phyloP scores from a whole-genome alignment of 441 rosid species.

The Biscutella laevigata region DNA sequence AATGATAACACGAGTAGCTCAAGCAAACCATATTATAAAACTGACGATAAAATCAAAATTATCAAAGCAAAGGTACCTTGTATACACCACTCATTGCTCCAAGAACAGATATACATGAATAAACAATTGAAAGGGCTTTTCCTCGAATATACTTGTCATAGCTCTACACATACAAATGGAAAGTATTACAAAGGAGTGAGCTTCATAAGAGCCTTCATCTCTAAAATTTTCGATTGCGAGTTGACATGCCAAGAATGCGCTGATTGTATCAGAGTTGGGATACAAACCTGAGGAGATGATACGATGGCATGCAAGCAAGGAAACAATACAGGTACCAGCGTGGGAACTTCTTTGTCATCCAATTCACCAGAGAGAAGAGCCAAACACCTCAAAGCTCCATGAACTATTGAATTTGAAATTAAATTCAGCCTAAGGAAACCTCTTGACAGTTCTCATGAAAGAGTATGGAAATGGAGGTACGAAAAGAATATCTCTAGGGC shows the following conservation, averaged over 20 bases:
- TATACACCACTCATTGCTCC: conserved; percentile 83
- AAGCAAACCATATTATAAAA: conserved; percentile 18
- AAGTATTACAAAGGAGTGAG: conserved; percentile 14
- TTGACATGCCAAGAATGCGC: neutral
- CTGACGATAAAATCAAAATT: conserved; percentile 5
- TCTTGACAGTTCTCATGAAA: conserved; percentile 1
- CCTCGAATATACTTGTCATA: conserved; percentile 60
- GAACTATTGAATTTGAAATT: conserved; percentile 39
- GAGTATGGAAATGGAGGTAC: neutral
- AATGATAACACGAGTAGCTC: conserved; percentile 26
- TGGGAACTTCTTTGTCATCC: conserved; percentile 72
- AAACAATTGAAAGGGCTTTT: conserved; percentile 80
- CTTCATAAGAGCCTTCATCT: neutral
- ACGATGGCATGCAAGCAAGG: conserved; percentile 76
- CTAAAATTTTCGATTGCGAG: neutral
- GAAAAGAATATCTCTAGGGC: neutral
- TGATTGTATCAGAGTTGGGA: neutral
- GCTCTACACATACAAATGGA: conserved; percentile 40
- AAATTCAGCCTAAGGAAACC: conserved; percentile 6
- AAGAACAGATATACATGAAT: conserved; percentile 71
- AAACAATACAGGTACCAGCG: conserved; percentile 67
- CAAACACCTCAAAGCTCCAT: conserved; percentile 85
- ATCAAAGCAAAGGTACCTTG: conserved; percentile 41
- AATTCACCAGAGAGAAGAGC: conserved; percentile 80
- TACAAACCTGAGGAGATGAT: conserved; percentile 70